phyloP scores from a whole-genome alignment of 2,329 filamentous ascomycete genomes.

The Fulvia fulva region DNA sequence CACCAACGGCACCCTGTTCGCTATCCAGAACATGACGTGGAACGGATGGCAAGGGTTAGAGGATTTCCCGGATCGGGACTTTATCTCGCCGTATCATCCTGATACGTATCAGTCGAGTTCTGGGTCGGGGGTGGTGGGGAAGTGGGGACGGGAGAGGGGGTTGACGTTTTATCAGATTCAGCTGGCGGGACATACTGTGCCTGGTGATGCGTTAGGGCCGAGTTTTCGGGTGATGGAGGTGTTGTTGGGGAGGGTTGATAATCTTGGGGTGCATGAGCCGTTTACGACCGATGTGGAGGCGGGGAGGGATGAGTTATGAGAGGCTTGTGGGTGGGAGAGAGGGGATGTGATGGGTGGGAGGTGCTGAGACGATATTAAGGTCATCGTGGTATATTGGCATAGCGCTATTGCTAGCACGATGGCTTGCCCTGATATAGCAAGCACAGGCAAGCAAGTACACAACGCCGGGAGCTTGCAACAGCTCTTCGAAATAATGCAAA shows the following conservation, averaged over 20 bases:
- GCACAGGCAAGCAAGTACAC: too few relatives aligned
- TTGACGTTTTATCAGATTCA: conserved; percentile 28
- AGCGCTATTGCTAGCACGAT: background rate
- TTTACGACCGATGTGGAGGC: background rate
- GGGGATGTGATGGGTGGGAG: background rate
- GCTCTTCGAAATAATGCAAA: too few relatives aligned
- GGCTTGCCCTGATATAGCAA: too few relatives aligned
- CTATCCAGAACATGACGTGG: conserved; percentile 32
- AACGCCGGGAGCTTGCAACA: too few relatives aligned
- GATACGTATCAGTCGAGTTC: background rate
- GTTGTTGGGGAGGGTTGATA: conserved; percentile 38
- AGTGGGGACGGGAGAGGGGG: conserved; percentile 25
- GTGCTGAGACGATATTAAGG: background rate
- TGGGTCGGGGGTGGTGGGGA: conserved; percentile 6
- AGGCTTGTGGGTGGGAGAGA: background rate
- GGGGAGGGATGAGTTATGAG: background rate
- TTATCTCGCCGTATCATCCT: conserved; percentile 23
- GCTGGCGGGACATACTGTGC: conserved; percentile 29
- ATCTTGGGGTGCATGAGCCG: background rate
- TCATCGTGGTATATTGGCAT: background rate
- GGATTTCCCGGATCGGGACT: conserved; percentile 19
- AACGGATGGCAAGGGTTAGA: conserved; percentile 29
- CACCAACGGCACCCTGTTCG: conserved; percentile 29
- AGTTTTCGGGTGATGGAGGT: conserved; percentile 42
- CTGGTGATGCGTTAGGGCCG: conserved; percentile 42